Percentiles rank a stretch among this genome's conserved stretches.
Conservation (phyloP, 2,329 filamentous ascomycete genomes). For the Elsinoe australis region DNA sequence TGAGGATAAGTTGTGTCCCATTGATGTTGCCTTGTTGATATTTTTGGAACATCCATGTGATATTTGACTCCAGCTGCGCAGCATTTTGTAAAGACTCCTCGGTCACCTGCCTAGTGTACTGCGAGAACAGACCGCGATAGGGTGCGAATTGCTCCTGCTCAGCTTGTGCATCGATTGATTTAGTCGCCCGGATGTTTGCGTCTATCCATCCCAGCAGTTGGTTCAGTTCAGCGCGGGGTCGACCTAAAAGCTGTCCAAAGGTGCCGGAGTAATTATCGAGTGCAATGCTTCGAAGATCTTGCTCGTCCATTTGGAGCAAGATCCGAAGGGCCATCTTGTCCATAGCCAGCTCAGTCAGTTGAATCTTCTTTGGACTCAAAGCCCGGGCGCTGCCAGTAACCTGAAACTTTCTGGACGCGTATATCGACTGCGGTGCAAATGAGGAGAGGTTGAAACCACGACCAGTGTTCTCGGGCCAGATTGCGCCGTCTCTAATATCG, state of each 20-base stretch:
- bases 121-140: background rate
- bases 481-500: slow-evolving; percentile 2
- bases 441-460: slow-evolving; percentile 26
- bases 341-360: slow-evolving; percentile 35
- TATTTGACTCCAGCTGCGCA: background rate
- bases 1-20: slow-evolving; percentile 26
- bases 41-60: background rate
- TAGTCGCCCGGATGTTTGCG: slow-evolving; percentile 7
- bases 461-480: slow-evolving; percentile 38
- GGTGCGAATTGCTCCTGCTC: background rate
- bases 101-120: slow-evolving; percentile 29
- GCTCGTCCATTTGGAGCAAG: slow-evolving; percentile 25
- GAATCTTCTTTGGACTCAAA: slow-evolving; percentile 38
- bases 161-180: background rate
- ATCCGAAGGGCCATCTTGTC: slow-evolving; percentile 35
- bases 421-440: slow-evolving; percentile 41
- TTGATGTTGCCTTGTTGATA: slow-evolving; percentile 9
- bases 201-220: background rate
- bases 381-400: slow-evolving; percentile 27
- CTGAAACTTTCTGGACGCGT: slow-evolving; percentile 32
- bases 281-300: slow-evolving; percentile 20
- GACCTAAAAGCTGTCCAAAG: slow-evolving; percentile 20
- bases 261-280: slow-evolving; percentile 23
- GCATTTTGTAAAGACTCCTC: slow-evolving; percentile 29
- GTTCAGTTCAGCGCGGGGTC: background rate